Evolutionary conservation across 306 rosid genomes (phyloP), one percentile per base, ranked within the genome.

Genomic region (Canavalia gladiata): DNA sequence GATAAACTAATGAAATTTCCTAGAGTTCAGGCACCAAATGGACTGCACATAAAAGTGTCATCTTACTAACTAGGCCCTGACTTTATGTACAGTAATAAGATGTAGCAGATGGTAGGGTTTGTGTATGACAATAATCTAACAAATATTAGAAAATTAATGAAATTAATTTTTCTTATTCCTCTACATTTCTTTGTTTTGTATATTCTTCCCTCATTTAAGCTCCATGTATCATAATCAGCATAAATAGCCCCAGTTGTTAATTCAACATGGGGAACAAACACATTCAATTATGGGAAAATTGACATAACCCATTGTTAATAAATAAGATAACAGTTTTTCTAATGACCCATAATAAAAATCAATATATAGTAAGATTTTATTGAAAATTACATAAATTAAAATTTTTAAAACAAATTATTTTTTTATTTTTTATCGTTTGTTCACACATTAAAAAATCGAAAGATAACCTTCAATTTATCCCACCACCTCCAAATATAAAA

Each of bases 1-100:
- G 94, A 96, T 31, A 88, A 90, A 85, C 84, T 96, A 34, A 80
- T 88, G 98, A 96, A 89, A 76, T 96, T 96, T 88, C 99, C 99
- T 0, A 92, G 98, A 83, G 98, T 96, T 59, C 91, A 90, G 77
- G 99, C 99, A 59, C 99, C 99, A 58, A 90, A 94, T 85, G 99
- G 99, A 78, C 81, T 91, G 75, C 99, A 91, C 87, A 84, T 96
- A 83, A 92, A 97, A 81, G 94, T 93, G 78, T 75, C 87, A 82
- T 77, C 94, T 81, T 87, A 76, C 84, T 91, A 79, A 89, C 80
- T 82, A 77, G 84, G 81, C 50, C 0, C 2, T 43, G 82, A 49
- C 54, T 79, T 12, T 72, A 72, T 72, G 92, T 93, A 88, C 89
- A 87, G 82, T 67, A 70, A 83, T 77, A 79, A 58, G 75, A 75